These are phyloP conservation scores for Datisca glomerata DNA, from an alignment of 306 rosid genomes.

Conservation along the genomic window DNA sequence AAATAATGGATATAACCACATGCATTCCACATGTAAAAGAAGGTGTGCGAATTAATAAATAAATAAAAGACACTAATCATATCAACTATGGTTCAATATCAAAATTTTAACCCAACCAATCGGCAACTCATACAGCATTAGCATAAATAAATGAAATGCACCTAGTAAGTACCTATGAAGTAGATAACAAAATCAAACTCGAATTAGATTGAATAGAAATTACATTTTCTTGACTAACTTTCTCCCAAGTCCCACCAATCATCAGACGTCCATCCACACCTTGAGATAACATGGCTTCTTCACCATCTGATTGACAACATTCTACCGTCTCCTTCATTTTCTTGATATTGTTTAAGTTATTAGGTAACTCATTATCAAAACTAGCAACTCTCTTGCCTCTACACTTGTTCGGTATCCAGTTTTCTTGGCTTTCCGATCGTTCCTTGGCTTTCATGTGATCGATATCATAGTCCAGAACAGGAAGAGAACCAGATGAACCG, in stretches of 20 bases:
- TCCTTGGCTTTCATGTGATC: slow-evolving; percentile 9
- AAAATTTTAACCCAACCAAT: too few relatives aligned
- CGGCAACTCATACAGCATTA: too few relatives aligned
- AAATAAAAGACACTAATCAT: too few relatives aligned
- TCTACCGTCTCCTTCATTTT: slow-evolving; percentile 38
- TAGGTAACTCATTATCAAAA: slow-evolving; percentile 27
- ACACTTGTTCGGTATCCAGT: slow-evolving; percentile 15
- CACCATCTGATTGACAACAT: slow-evolving; percentile 5
- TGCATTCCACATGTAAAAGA: too few relatives aligned
- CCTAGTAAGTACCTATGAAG: too few relatives aligned
- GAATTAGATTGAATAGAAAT: too few relatives aligned
- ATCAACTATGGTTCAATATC: too few relatives aligned
- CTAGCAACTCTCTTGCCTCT: slow-evolving; percentile 39
- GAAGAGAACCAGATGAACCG: slow-evolving; percentile 58
- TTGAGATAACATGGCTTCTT: slow-evolving; percentile 13
- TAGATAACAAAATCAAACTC: too few relatives aligned
- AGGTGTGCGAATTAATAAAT: too few relatives aligned
- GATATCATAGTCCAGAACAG: slow-evolving; percentile 33
- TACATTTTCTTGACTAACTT: slow-evolving; percentile 41
- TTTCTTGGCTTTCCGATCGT: slow-evolving; percentile 12
- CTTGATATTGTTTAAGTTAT: slow-evolving; percentile 36
- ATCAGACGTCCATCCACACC: slow-evolving; percentile 31
- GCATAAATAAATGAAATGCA: too few relatives aligned
- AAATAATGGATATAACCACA: too few relatives aligned
- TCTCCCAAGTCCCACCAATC: slow-evolving; percentile 53